phyloP scores from a whole-genome alignment of 345 rosid species.

The Rhodamnia rubescens region DNA sequence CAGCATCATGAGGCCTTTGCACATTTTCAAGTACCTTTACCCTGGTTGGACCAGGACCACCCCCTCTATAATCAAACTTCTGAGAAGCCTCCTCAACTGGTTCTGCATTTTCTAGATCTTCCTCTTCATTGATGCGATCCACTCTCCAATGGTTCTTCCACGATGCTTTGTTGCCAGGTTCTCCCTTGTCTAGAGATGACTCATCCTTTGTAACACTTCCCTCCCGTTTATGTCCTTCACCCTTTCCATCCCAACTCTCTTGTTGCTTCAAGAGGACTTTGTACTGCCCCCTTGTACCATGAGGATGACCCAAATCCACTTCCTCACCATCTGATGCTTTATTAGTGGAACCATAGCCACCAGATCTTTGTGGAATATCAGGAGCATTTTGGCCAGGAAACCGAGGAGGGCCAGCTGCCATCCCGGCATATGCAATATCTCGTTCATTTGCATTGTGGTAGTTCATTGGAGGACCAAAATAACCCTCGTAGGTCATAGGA shows the following conservation, averaged over 20 bases:
- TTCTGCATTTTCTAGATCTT: constrained; percentile 15
- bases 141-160: constrained; percentile 37
- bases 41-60: constrained; percentile 14
- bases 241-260: constrained; percentile 51
- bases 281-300: constrained; percentile 43
- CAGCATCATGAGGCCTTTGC: constrained; percentile 22
- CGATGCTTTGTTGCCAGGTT: constrained; percentile 21
- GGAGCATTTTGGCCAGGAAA: constrained; percentile 30
- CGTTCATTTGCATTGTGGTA: constrained; percentile 58
- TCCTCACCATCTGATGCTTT: constrained; percentile 35
- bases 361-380: constrained; percentile 33
- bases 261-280: constrained; percentile 75
- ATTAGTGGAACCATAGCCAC: constrained; percentile 44
- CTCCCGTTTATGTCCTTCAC: constrained; percentile 42
- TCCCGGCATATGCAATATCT: constrained; percentile 63
- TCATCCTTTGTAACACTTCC: constrained; percentile 15
- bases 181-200: constrained; percentile 26
- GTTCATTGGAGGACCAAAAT: constrained; percentile 79
- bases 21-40: constrained; percentile 17
- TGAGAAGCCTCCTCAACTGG: constrained; percentile 18
- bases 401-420: constrained; percentile 48
- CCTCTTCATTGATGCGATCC: constrained; percentile 23
- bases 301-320: constrained; percentile 45
- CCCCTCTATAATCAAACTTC: constrained; percentile 14
- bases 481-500: constrained; percentile 67